phyloP scores from a whole-genome alignment of 441 rosid species.

The Isatis lusitanica region DNA sequence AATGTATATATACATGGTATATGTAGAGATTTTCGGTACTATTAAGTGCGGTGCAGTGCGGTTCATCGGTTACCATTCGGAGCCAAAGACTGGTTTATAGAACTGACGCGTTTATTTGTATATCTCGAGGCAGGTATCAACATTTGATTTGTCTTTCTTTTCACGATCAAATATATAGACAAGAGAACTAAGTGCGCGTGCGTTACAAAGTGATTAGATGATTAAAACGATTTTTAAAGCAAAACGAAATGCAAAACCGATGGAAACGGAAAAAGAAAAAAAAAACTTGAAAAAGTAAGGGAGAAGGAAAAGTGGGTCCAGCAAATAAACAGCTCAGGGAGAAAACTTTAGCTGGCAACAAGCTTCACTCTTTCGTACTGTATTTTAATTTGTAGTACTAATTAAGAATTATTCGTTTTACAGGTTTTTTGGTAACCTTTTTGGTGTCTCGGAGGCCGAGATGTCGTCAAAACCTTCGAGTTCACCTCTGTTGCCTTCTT shows the following conservation, averaged over 20 bases:
- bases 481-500: background rate
- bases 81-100: too few species aligned
- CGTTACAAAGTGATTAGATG: background rate
- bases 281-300: background rate
- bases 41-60: too few species aligned
- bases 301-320: constrained; percentile 10
- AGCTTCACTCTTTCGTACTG: background rate
- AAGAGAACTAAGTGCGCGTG: background rate
- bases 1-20: too few species aligned
- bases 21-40: too few species aligned
- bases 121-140: background rate
- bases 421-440: constrained; percentile 8
- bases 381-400: background rate
- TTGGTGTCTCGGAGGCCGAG: constrained; percentile 34
- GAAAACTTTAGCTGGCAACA: constrained; percentile 16
- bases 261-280: background rate
- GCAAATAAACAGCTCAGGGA: constrained; percentile 10
- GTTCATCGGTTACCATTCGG: too few species aligned
- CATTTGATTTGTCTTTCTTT: background rate
- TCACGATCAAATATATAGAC: background rate
- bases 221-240: background rate
- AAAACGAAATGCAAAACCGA: background rate
- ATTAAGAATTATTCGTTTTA: background rate
- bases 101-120: background rate
- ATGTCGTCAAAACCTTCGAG: constrained; percentile 33